These are phyloP conservation scores for Solanum chmielewskii DNA, from an alignment of 257 asterid species.

Conservation along the genomic window DNA sequence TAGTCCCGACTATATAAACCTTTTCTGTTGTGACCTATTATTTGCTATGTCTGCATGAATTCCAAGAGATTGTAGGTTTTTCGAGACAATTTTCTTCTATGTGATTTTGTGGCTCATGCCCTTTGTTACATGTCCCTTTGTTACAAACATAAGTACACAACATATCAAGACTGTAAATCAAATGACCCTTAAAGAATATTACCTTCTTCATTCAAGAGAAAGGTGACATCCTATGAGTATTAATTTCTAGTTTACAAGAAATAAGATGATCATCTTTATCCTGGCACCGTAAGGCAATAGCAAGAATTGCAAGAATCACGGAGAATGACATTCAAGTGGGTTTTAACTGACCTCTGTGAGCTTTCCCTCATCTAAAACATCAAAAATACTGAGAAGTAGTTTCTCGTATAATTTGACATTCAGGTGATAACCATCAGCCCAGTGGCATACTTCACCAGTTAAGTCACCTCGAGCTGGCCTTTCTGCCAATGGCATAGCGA, in stretches of 20 bases:
- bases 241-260: neutral
- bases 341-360: conserved; percentile 82
- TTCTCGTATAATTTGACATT: conserved; percentile 89
- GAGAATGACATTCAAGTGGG: neutral
- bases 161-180: neutral
- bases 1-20: neutral
- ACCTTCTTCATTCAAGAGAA: neutral
- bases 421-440: conserved; percentile 98
- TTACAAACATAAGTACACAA: neutral
- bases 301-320: neutral
- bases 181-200: neutral
- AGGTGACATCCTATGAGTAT: neutral
- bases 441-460: conserved; percentile 98
- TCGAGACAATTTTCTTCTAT: neutral
- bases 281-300: neutral
- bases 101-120: neutral
- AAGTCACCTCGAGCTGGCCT: conserved; percentile 97
- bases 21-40: neutral
- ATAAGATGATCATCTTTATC: neutral
- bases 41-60: neutral
- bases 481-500: conserved; percentile 80
- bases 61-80: neutral
- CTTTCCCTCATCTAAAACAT: conserved; percentile 96
- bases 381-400: conserved; percentile 84
- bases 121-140: neutral